phyloP scores from a whole-genome alignment of 176 grass and related monocot genomes.

The Oryza meridionalis region DNA sequence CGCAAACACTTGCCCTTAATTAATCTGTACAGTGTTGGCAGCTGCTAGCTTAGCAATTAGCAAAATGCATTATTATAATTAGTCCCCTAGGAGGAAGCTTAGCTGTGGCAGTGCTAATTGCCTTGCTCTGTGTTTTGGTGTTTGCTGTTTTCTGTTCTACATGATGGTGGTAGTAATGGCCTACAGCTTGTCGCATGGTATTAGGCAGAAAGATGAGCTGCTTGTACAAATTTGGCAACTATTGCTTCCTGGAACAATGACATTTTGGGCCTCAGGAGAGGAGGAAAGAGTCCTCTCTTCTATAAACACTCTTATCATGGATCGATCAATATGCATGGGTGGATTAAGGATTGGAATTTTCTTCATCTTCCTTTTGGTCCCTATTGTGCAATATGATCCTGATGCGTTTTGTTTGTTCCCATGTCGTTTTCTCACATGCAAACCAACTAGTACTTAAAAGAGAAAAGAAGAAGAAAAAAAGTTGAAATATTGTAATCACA shows the following conservation, averaged over 20 bases:
- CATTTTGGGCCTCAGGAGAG: conserved; percentile 28
- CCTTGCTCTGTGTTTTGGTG: not conserved
- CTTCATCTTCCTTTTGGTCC: not conserved
- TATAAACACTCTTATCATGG: not conserved
- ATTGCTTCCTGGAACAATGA: conserved; percentile 29
- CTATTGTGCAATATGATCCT: not conserved
- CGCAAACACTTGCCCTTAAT: not conserved
- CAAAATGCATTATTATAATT: not conserved
- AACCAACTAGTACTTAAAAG: no score
- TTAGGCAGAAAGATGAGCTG: conserved; percentile 38
- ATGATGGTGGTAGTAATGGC: not conserved
- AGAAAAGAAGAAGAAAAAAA: no score
- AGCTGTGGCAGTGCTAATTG: no score
- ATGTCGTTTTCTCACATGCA: not conserved
- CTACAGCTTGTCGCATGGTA: conserved; percentile 26
- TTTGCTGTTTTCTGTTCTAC: not conserved
- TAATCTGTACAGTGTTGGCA: conserved; percentile 26
- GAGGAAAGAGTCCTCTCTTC: not conserved
- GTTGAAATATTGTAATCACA: no score
- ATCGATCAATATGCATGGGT: not conserved
- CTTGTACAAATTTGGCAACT: conserved; percentile 46
- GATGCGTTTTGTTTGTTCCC: conserved; percentile 12
- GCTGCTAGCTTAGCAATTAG: not conserved
- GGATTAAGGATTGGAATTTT: not conserved
- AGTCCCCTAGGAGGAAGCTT: not conserved